Evolutionary conservation across 2,329 filamentous ascomycete genomes (phyloP).

Genomic region (Botrytis fragariae): DNA sequence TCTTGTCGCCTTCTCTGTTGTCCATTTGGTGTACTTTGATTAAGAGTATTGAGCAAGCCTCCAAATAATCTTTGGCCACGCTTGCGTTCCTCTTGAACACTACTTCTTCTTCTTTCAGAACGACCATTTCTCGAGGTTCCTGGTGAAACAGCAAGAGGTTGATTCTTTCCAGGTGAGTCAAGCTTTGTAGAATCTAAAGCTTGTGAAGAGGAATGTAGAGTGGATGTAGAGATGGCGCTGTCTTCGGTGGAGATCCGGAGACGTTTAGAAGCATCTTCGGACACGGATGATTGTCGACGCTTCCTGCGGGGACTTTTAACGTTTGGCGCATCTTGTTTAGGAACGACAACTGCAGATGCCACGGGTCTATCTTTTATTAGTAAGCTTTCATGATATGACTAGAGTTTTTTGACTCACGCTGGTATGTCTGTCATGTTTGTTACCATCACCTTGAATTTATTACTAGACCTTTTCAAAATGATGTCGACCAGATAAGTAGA

Average conservation of each 20-base stretch:
- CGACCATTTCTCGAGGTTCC: conserved; percentile 21
- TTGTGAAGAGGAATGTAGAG: conserved; percentile 36
- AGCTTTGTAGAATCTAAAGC: conserved; percentile 21
- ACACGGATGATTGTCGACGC: conserved; percentile 52
- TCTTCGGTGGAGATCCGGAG: conserved; percentile 44
- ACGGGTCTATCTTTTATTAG: conserved; percentile 33
- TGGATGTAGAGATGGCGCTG: conserved; percentile 26
- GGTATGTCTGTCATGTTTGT: conserved; percentile 11
- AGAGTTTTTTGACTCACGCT: not conserved
- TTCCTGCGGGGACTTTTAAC: conserved; percentile 29
- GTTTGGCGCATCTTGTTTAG: conserved; percentile 27
- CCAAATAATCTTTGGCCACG: conserved; percentile 85
- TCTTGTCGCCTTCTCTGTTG: conserved; percentile 71
- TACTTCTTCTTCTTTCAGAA: conserved; percentile 42
- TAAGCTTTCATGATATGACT: not conserved
- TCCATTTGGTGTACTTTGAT: conserved; percentile 62
- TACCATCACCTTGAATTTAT: conserved; percentile 8
- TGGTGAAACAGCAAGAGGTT: conserved; percentile 1
- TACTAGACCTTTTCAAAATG: not conserved
- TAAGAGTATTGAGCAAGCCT: conserved; percentile 59
- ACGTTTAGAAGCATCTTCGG: conserved; percentile 52
- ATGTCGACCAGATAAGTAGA: not conserved
- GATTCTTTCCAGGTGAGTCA: conserved; percentile 14
- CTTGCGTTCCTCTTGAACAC: conserved; percentile 72
- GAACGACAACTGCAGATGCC: conserved; percentile 40